These are phyloP conservation scores for Vitis labrusca DNA, from an alignment of 164 flowering plant species.

Conservation along the genomic window DNA sequence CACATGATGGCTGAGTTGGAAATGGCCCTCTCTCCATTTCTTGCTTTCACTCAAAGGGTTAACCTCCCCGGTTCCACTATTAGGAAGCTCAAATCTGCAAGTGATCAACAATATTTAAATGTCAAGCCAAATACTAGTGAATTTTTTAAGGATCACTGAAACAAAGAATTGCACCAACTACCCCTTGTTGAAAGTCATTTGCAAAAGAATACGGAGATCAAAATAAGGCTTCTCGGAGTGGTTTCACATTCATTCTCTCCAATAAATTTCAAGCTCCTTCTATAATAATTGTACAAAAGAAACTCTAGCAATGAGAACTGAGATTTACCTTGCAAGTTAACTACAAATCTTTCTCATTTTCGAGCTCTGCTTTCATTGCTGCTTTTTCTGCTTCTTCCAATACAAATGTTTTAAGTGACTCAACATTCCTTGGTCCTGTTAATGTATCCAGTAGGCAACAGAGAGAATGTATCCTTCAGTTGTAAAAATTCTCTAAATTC, in stretches of 20 bases:
- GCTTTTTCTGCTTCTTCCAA: conserved; percentile 87
- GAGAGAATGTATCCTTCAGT: background rate
- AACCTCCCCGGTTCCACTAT: background rate
- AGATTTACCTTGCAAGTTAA: conserved; percentile 12
- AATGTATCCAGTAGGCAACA: background rate
- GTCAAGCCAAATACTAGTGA: no score
- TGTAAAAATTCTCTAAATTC: background rate
- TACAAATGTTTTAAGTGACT: conserved; percentile 70
- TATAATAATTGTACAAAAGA: no score
- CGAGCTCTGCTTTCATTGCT: conserved; percentile 56
- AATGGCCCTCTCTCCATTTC: background rate
- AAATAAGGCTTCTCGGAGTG: background rate
- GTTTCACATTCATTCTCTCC: background rate
- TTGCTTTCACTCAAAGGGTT: background rate
- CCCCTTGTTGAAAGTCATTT: background rate
- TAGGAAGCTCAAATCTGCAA: background rate
- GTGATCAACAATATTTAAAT: background rate
- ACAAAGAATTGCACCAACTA: no score
- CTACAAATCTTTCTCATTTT: conserved; percentile 57
- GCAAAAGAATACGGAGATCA: background rate
- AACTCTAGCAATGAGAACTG: background rate
- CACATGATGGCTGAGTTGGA: background rate
- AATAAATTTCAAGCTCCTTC: background rate
- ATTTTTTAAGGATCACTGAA: no score
- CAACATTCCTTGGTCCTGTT: conserved; percentile 76